Evolutionary conservation across 2,329 filamentous ascomycete genomes (phyloP).

Genomic region (Aschersonia sp.): DNA sequence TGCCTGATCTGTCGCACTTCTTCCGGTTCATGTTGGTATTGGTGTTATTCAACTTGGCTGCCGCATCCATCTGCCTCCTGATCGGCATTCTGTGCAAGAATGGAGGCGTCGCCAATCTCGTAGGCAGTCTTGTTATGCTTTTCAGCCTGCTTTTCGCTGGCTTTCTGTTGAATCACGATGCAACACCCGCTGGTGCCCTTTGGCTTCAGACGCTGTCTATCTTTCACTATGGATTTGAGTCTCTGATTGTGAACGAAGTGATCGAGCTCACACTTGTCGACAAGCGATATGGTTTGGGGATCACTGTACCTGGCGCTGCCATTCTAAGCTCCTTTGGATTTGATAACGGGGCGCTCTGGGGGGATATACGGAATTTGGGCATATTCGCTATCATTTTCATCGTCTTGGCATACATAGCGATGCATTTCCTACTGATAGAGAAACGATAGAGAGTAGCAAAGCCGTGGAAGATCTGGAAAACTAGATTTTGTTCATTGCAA

Average conservation of each 20-base stretch:
- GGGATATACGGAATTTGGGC: slow-evolving; percentile 66
- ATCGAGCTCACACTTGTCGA: slow-evolving; percentile 79
- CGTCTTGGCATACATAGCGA: slow-evolving; percentile 73
- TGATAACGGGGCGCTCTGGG: slow-evolving; percentile 73
- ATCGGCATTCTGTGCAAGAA: slow-evolving; percentile 94
- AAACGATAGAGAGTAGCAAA: slow-evolving; percentile 32
- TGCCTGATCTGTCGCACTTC: slow-evolving; percentile 71
- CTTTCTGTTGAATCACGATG: slow-evolving; percentile 84
- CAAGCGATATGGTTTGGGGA: slow-evolving; percentile 90
- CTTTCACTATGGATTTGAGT: slow-evolving; percentile 96
- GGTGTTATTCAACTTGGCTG: slow-evolving; percentile 90
- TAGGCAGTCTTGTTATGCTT: slow-evolving; percentile 92
- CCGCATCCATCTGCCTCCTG: slow-evolving; percentile 84
- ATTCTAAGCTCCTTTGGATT: slow-evolving; percentile 95
- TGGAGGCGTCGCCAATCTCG: slow-evolving; percentile 76
- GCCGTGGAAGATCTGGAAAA: background rate
- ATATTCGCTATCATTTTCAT: slow-evolving; percentile 75
- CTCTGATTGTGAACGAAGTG: slow-evolving; percentile 93
- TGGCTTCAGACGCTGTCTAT: slow-evolving; percentile 94
- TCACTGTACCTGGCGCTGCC: slow-evolving; percentile 85
- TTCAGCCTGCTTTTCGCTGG: slow-evolving; percentile 93
- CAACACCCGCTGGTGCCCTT: slow-evolving; percentile 68
- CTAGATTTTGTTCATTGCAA: background rate
- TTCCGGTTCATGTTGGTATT: slow-evolving; percentile 83
- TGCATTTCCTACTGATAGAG: slow-evolving; percentile 90